Conservation (phyloP, 2,329 filamentous ascomycete genomes). For the Paracoccidioides brasiliensis region DNA sequence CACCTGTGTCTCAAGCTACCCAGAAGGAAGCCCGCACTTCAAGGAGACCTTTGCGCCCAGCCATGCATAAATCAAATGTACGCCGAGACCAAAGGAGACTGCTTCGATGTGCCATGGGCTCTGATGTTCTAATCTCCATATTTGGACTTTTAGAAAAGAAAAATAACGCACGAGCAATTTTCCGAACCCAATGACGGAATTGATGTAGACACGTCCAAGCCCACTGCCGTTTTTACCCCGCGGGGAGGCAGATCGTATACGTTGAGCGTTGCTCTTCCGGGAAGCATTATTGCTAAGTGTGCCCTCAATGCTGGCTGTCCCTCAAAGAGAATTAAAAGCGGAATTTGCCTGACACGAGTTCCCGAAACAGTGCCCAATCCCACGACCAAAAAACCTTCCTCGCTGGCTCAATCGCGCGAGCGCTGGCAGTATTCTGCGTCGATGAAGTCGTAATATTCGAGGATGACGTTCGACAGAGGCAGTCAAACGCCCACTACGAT, state of each 20-base stretch:
- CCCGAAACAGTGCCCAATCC: constrained; percentile 46
- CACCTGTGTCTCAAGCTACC: not conserved
- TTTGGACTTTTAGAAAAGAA: constrained; percentile 12
- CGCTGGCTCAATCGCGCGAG: constrained; percentile 64
- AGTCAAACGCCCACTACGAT: constrained; percentile 19
- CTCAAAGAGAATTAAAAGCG: not conserved
- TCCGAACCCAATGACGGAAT: constrained; percentile 7
- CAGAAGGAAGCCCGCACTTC: not conserved
- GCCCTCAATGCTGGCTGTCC: constrained; percentile 12
- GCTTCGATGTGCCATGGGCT: not conserved
- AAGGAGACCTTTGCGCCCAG: not conserved
- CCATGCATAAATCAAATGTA: constrained; percentile 5
- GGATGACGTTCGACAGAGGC: constrained; percentile 37
- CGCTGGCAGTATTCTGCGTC: constrained; percentile 68
- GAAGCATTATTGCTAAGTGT: constrained; percentile 64
- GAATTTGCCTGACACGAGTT: not conserved
- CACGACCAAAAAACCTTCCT: constrained; percentile 63
- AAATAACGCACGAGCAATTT: constrained; percentile 10
- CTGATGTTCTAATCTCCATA: not conserved
- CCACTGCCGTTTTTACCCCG: constrained; percentile 55
- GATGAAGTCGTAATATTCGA: constrained; percentile 77
- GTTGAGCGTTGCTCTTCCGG: constrained; percentile 63
- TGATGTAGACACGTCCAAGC: constrained; percentile 48
- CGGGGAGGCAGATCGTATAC: constrained; percentile 55
- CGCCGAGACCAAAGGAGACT: not conserved